Conservation (phyloP, 495 filamentous ascomycete species). For the Glarea lozoyensis region DNA sequence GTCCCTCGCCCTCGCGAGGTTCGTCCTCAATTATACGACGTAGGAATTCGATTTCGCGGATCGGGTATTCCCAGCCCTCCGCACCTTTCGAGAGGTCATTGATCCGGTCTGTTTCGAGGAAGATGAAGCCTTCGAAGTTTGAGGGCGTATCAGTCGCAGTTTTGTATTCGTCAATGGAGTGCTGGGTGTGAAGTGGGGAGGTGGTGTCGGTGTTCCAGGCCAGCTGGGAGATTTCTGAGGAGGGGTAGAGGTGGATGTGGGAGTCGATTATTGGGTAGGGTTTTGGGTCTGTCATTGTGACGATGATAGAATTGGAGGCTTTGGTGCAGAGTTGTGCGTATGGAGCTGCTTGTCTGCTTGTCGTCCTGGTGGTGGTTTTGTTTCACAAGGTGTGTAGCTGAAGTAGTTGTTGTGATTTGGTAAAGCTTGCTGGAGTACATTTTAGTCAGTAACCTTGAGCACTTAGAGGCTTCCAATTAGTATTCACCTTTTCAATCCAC, state of each 20-base stretch:
- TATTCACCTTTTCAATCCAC: no score
- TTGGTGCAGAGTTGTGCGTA: background rate
- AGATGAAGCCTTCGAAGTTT: constrained; percentile 57
- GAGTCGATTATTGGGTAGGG: constrained; percentile 50
- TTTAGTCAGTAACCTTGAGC: no score
- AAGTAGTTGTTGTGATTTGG: no score
- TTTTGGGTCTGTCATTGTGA: constrained; percentile 7
- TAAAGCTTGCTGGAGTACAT: no score
- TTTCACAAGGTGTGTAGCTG: no score
- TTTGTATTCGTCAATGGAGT: constrained; percentile 53
- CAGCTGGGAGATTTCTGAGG: constrained; percentile 50
- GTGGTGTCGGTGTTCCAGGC: constrained; percentile 51
- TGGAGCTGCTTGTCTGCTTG: no score
- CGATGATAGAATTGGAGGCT: background rate
- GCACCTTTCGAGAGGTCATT: constrained; percentile 42
- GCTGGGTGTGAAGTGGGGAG: constrained; percentile 49
- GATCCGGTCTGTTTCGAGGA: constrained; percentile 73
- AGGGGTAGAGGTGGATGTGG: constrained; percentile 79
- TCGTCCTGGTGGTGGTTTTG: no score
- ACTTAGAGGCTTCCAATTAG: no score
- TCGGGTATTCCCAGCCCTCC: constrained; percentile 41
- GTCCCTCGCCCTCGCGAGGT: constrained; percentile 51
- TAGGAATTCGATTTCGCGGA: constrained; percentile 64
- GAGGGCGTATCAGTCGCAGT: constrained; percentile 12
- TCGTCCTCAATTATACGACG: constrained; percentile 52